Base-by-base conservation (phyloP, 371 early-diverging fungal species). In the Saksenaea vasiformis region DNA sequence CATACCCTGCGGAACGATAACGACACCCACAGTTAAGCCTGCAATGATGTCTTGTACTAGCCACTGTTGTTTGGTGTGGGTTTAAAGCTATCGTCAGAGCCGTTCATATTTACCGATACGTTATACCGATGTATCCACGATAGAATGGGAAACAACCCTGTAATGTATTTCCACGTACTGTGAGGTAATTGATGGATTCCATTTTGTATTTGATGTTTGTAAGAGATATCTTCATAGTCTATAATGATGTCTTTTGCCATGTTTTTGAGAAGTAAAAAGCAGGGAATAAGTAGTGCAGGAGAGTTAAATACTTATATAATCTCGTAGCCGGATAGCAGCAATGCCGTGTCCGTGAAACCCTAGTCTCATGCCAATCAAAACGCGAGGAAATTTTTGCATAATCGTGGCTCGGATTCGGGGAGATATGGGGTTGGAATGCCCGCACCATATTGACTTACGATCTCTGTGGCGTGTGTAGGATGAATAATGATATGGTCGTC, bases 1-100 rank as follows among this genome's bases (percentile, higher is more conserved):
- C 89, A 92, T 88, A 58, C 86, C 82, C 68, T 96, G 96, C n/a
- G 95, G 96, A 26, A 96, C 86, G 24, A 93, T 86, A 14, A 96
- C 87, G 51, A 91, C 76, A 14, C 93, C 95, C 36, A 95, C 91
- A 17, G 96, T 95, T 22, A 91, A 53, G 37, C 95, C 97, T 5
- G 96, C 94, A 54, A 97, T 84, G 10, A 91, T 26, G 68, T 97
- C 96, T 38, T 91, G 88, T 14, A 88, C 14, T 14, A 94, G 78
- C 96, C 96, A 95, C 13, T 75, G 34, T 58, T 24, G n/a, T 2
- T 7, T 17, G 37, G 14, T 34, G 24, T 27, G 1, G 14, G 26
- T 2, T 31, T 31, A 31, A 31, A 4, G 31, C 31, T 4, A 31
- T 4, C 7, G 7, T 7, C 31, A 31, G 31, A 31, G 31, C 31